phyloP scores from a whole-genome alignment of 345 rosid species.

The Rhodomyrtus tomentosa region DNA sequence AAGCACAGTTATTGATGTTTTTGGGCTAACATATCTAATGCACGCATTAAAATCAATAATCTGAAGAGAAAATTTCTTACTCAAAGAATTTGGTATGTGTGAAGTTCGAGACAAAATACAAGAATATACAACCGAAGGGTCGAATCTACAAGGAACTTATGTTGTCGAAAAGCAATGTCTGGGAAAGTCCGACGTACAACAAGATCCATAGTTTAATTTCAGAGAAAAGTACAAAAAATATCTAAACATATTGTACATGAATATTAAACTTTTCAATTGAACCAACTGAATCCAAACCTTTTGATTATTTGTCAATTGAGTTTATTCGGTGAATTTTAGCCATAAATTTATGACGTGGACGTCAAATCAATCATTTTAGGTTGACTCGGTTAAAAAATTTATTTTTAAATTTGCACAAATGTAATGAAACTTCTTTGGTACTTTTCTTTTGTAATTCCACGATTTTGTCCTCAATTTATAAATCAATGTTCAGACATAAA shows the following conservation, averaged over 20 bases:
- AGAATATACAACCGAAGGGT: neutral
- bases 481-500: neutral
- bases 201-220: neutral
- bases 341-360: no score
- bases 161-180: neutral
- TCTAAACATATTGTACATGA: no score
- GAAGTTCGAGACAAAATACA: neutral
- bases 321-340: no score
- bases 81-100: neutral
- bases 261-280: no score
- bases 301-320: no score
- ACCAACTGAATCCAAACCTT: no score
- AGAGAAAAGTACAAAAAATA: no score
- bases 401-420: no score
- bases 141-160: neutral
- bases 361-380: accelerated
- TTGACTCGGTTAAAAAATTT: no score
- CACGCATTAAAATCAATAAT: neutral
- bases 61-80: neutral
- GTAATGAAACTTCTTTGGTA: no score
- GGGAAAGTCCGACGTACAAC: neutral
- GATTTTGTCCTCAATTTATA: neutral
- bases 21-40: neutral
- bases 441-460: neutral
- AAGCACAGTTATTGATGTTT: neutral